A percentile compares a stretch with the other conserved stretches of the same genome.
Evolutionary conservation across 345 rosid genomes (phyloP).

Genomic region (Pseudoturritis turrita): DNA sequence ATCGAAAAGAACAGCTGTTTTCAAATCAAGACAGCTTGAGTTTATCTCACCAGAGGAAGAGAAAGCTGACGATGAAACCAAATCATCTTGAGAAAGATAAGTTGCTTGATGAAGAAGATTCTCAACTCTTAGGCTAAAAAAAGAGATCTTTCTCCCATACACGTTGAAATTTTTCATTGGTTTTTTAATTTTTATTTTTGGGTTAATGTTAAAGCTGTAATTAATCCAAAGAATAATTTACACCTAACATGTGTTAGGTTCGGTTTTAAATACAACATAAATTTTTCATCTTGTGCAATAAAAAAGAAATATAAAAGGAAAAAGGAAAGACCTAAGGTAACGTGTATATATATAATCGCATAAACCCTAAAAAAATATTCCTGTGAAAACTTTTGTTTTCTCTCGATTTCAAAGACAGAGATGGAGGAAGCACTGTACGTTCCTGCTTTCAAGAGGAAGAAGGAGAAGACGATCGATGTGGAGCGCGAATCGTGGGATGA

Average conservation of each 20-base stretch:
- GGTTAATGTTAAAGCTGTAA: constrained; percentile 5
- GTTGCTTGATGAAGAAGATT: constrained; percentile 8
- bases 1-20: constrained; percentile 67
- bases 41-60: constrained; percentile 52
- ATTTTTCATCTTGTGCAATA: not conserved
- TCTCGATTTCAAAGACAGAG: not conserved
- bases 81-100: constrained; percentile 31
- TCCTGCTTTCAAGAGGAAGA: constrained; percentile 4
- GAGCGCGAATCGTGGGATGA: constrained; percentile 65
- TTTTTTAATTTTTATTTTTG: not conserved
- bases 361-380: too few species aligned
- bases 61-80: constrained; percentile 35
- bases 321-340: too few species aligned
- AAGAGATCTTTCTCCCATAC: not conserved
- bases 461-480: not conserved
- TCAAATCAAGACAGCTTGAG: constrained; percentile 91
- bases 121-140: constrained; percentile 6
- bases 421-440: constrained; percentile 3
- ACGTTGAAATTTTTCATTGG: constrained; percentile 4
- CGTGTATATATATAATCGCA: too few species aligned
- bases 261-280: not conserved
- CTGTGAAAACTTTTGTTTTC: too few species aligned
- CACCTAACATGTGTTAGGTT: not conserved
- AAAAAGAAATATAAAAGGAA: too few species aligned
- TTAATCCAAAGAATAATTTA: constrained; percentile 2